These are phyloP conservation scores for Solanum sparsipilum DNA, from an alignment of 257 asterid species.

Conservation along the genomic window DNA sequence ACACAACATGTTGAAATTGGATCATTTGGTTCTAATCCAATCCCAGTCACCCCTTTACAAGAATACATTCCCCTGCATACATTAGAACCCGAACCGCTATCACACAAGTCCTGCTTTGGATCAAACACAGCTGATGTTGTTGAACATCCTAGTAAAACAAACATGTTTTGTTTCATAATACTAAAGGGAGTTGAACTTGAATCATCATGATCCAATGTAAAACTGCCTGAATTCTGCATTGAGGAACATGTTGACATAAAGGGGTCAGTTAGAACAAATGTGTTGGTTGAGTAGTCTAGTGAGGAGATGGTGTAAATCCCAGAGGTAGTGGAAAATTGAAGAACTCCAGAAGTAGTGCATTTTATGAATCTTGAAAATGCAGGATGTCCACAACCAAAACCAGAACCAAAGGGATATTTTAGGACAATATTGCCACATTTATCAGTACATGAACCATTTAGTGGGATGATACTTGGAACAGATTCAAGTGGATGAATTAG, in stretches of 20 bases:
- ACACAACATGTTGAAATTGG: constrained; percentile 57
- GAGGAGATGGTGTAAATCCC: constrained; percentile 37
- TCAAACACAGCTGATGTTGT: constrained; percentile 55
- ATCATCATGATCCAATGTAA: constrained; percentile 22
- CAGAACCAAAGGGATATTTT: constrained; percentile 55
- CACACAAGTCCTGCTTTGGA: constrained; percentile 36
- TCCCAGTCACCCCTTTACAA: constrained; percentile 41
- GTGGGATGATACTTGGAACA: constrained; percentile 36
- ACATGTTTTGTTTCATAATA: constrained; percentile 25
- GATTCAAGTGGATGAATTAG: constrained; percentile 15
- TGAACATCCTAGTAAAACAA: constrained; percentile 60
- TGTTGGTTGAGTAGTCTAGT: constrained; percentile 39
- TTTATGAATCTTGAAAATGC: constrained; percentile 33
- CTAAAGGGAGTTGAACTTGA: constrained; percentile 26
- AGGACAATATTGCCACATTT: constrained; percentile 37
- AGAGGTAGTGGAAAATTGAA: constrained; percentile 32
- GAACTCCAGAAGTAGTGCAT: constrained; percentile 20
- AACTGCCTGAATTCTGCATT: constrained; percentile 68
- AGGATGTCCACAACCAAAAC: constrained; percentile 58
- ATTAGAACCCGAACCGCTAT: constrained; percentile 45
- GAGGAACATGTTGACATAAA: constrained; percentile 68
- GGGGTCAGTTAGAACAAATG: constrained; percentile 36
- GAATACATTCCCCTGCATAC: constrained; percentile 55
- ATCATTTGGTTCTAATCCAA: constrained; percentile 48
- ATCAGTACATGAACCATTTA: constrained; percentile 31